A percentile compares a stretch with the other conserved stretches of the same genome.
phyloP scores from a whole-genome alignment of 163 green algal genomes.

The Scenedesmus sp. region DNA sequence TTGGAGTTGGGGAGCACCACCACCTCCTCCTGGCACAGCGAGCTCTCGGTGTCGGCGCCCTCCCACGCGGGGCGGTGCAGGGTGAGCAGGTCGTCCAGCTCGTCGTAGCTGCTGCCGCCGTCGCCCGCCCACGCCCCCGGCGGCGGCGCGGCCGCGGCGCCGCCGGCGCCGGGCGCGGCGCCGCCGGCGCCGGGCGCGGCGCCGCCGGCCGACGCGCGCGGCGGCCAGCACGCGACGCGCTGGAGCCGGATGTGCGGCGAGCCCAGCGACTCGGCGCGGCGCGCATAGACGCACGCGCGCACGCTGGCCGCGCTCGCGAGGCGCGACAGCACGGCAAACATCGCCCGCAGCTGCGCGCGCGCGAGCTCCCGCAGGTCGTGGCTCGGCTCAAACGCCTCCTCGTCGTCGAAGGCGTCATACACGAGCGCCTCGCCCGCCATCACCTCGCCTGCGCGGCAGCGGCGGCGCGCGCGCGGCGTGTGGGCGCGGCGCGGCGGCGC shows the following conservation, averaged over 20 bases:
- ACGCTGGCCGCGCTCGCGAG: not conserved
- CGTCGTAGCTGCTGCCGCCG: slow-evolving; percentile 6
- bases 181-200: too few species aligned
- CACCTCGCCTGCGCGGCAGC: slow-evolving; percentile 4
- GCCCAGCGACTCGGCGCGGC: slow-evolving; percentile 23
- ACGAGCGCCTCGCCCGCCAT: slow-evolving; percentile 2
- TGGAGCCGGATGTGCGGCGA: slow-evolving; percentile 21
- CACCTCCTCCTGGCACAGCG: slow-evolving; percentile 51
- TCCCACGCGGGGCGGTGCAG: slow-evolving; percentile 32
- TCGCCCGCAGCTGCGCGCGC: slow-evolving; percentile 25
- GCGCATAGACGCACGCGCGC: slow-evolving; percentile 36
- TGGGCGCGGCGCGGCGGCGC: too few species aligned
- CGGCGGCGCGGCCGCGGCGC: not conserved
- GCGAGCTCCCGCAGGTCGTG: slow-evolving; percentile 36
- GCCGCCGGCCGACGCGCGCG: too few species aligned
- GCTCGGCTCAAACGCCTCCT: slow-evolving; percentile 37
- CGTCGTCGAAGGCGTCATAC: slow-evolving; percentile 18
- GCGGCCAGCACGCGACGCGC: slow-evolving; percentile 39
- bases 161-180: not conserved
- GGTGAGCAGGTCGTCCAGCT: slow-evolving; percentile 27
- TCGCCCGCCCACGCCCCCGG: not conserved
- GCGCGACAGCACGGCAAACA: slow-evolving; percentile 19
- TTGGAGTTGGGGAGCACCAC: slow-evolving; percentile 52
- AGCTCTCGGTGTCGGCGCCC: slow-evolving; percentile 42
- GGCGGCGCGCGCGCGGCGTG: too few species aligned